Evolutionary conservation across 345 rosid species (phyloP).

Genomic region (Odontarrhena argentea): DNA sequence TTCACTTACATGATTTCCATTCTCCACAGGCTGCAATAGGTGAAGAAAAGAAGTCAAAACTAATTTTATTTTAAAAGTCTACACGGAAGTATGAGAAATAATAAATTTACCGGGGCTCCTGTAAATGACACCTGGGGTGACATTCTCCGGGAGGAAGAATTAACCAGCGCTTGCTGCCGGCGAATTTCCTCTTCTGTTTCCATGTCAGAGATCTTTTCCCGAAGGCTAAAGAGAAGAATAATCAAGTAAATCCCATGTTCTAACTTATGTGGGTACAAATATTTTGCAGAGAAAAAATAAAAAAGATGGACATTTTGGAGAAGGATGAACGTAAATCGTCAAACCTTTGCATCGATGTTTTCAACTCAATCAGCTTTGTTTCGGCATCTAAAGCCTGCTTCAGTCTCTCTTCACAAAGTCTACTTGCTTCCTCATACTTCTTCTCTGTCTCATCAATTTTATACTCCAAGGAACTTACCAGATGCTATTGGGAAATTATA

Average conservation of each 20-base stretch:
- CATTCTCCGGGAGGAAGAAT: conserved; percentile 57
- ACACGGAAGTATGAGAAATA: conserved; percentile 16
- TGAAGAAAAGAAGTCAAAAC: conserved; percentile 25
- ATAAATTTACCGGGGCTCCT: conserved; percentile 48
- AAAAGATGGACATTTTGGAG: conserved; percentile 17
- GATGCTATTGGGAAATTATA: conserved; percentile 45
- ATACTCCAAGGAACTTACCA: conserved; percentile 71
- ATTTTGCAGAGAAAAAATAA: not conserved
- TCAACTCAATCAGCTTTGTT: conserved; percentile 78
- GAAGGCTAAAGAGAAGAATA: conserved; percentile 58
- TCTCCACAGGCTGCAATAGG: conserved; percentile 62
- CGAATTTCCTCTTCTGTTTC: conserved; percentile 77
- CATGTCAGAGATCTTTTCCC: conserved; percentile 81
- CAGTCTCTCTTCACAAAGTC: conserved; percentile 74
- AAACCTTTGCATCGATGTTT: conserved; percentile 84
- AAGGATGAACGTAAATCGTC: conserved; percentile 15
- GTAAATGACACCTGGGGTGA: conserved; percentile 58
- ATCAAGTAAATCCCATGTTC: conserved; percentile 10
- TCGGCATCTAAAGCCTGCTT: conserved; percentile 81
- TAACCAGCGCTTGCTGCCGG: conserved; percentile 60
- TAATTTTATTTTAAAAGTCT: not conserved
- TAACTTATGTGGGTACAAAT: conserved; percentile 11
- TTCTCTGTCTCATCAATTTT: conserved; percentile 82
- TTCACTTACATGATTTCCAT: conserved; percentile 67
- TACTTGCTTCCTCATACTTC: conserved; percentile 75